Conservation (phyloP, 2,329 filamentous ascomycete genomes). For the Fusarium napiforme region DNA sequence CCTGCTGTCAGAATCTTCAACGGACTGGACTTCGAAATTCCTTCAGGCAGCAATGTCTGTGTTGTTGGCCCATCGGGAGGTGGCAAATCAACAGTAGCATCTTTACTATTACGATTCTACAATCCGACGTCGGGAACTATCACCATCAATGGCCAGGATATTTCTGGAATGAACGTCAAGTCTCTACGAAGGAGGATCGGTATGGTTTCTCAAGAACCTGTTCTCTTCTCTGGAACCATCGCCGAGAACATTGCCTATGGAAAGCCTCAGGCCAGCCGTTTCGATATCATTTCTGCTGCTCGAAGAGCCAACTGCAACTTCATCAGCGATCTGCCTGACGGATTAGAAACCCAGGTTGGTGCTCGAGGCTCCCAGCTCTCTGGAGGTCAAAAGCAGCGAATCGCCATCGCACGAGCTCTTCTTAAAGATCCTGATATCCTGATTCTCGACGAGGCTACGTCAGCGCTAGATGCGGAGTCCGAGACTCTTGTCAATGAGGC, state of each 20-base stretch:
- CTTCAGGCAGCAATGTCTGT: constrained; percentile 92
- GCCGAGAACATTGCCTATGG: constrained; percentile 94
- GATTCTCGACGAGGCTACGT: constrained; percentile 96
- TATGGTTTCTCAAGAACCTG: constrained; percentile 94
- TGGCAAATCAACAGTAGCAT: constrained; percentile 94
- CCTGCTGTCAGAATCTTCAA: constrained; percentile 94
- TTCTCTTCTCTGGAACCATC: constrained; percentile 86
- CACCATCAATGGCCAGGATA: constrained; percentile 84
- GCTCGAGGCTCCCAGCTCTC: constrained; percentile 92
- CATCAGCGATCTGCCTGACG: constrained; percentile 95
- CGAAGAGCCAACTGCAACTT: constrained; percentile 95
- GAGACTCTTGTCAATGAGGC: constrained; percentile 97
- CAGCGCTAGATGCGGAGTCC: constrained; percentile 93
- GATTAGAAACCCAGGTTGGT: constrained; percentile 92
- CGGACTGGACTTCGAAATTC: constrained; percentile 88
- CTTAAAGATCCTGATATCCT: constrained; percentile 97
- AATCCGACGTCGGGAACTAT: constrained; percentile 81
- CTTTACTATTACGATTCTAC: constrained; percentile 92
- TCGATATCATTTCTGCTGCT: constrained; percentile 87
- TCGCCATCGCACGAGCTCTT: constrained; percentile 93
- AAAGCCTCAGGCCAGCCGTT: constrained; percentile 78
- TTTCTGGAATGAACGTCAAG: constrained; percentile 90
- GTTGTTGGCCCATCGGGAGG: constrained; percentile 97
- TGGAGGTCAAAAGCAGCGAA: constrained; percentile 96
- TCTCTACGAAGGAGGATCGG: constrained; percentile 92